Evolutionary conservation across 371 early-diverging fungal genomes (phyloP), one percentile per base, ranked within the genome.

Genomic region (Zopfochytrium polystomum): DNA sequence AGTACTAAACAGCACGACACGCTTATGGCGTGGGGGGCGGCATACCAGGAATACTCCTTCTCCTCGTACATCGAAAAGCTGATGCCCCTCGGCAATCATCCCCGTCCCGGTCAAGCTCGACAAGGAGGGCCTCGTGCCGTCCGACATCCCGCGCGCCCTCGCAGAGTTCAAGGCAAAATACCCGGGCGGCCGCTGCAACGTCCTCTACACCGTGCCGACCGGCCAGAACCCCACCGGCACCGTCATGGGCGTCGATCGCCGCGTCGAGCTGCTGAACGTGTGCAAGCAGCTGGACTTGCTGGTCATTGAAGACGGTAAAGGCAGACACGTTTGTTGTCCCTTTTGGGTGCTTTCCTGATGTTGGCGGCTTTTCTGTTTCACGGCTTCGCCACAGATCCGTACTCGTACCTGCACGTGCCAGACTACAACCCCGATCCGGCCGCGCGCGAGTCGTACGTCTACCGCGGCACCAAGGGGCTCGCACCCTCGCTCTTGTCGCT

Each of bases 211-310:
- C 66, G 76, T 86, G 9, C 85, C 85, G 22, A 74, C 71, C 22
- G 87, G 81, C 15, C 72, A 77, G 15, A 87, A 87, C 62, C 87
- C 87, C 0, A 81, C 85, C 0, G 86, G 87, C 22, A 70, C 61
- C 23, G 74, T 68, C 45, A 75, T 80, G 25, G 63, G 80, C 2
- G 46, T 82, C 27, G 77, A 83, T 29, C 71, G 86, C 26, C 77
- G 78, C 38, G 58, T 66, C 45, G 74, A 74, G 11, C 67, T 87
- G 4, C 82, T 83, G 33, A 50, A 62, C 6, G 67, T 86, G 35
- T 72, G 76, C 5, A 68, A 62, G 48, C 65, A 79, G 55, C 73
- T 80, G 38, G 73, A 85, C 55, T 47, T 87, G 0, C 27, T 87
- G 26, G 79, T 87, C 15, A 48, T 86, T 9, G 87, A 87, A 25